Evolutionary conservation across 1,284 basidiomycete species (phyloP).

Genomic region (Cryptococcus maquisensis): DNA sequence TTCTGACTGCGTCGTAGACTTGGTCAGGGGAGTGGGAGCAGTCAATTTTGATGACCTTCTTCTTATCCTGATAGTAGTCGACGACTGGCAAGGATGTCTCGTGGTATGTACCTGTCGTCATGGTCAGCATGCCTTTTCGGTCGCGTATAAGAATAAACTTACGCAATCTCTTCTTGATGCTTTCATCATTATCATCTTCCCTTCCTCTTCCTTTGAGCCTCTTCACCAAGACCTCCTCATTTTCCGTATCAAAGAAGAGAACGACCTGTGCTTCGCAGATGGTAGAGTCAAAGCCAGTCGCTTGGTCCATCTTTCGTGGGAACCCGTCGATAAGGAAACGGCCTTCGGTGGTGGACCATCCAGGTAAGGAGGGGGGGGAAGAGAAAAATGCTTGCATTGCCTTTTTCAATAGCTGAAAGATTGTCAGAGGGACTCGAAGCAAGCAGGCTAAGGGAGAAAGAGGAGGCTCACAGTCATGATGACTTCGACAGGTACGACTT

Average conservation of each 20-base stretch:
- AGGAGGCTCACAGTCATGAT: constrained; percentile 65
- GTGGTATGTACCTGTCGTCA: constrained; percentile 70
- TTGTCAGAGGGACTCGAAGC: background rate
- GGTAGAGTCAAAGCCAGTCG: constrained; percentile 81
- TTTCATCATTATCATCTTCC: constrained; percentile 93
- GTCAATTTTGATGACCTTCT: constrained; percentile 78
- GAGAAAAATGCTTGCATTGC: constrained; percentile 72
- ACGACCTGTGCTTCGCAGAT: constrained; percentile 76
- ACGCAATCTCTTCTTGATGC: constrained; percentile 95
- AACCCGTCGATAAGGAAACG: constrained; percentile 97
- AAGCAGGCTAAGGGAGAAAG: too few species aligned
- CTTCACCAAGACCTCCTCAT: constrained; percentile 80
- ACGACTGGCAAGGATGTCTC: constrained; percentile 96
- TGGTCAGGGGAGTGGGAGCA: constrained; percentile 67
- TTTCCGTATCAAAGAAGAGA: constrained; percentile 77
- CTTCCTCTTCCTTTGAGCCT: constrained; percentile 90
- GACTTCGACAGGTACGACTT: constrained; percentile 94
- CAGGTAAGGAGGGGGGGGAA: constrained; percentile 30
- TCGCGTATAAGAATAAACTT: constrained; percentile 37
- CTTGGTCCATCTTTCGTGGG: constrained; percentile 98
- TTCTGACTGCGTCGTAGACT: constrained; percentile 63
- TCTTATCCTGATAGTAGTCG: constrained; percentile 66
- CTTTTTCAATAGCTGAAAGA: constrained; percentile 69
- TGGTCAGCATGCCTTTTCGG: background rate
- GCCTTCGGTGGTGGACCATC: constrained; percentile 68